These are phyloP conservation scores for Linnemannia exigua DNA, from an alignment of 192 early-diverging fungal genomes.

Conservation along the genomic window DNA sequence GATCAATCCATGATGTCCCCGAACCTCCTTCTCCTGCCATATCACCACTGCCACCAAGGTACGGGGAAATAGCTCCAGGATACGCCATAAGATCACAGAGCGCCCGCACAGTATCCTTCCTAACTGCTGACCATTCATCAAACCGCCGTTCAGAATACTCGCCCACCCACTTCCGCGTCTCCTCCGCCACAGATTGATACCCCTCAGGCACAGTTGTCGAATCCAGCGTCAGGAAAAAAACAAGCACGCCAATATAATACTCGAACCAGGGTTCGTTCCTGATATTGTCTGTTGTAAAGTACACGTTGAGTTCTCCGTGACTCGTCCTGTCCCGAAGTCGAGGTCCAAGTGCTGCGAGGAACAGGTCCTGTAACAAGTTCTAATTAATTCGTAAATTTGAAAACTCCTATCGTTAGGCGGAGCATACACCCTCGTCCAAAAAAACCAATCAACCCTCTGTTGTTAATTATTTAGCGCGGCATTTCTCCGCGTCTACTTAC, in stretches of 20 bases:
- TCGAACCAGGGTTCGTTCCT: slow-evolving; percentile 28
- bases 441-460: too few relatives aligned
- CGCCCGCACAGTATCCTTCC: slow-evolving; percentile 14
- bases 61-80: neutral
- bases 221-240: slow-evolving; percentile 7
- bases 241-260: slow-evolving; percentile 24
- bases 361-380: slow-evolving; percentile 40
- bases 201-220: neutral
- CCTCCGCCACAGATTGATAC: neutral
- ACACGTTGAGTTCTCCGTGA: slow-evolving; percentile 41
- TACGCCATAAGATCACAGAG: neutral
- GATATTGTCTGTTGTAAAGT: slow-evolving; percentile 22
- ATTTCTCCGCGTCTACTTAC: too few relatives aligned
- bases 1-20: neutral
- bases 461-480: too few relatives aligned
- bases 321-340: slow-evolving; percentile 46
- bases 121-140: slow-evolving; percentile 21
- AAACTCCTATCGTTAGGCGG: too few relatives aligned
- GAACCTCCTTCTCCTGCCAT: neutral
- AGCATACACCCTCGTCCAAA: too few relatives aligned
- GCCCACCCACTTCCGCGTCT: neutral
- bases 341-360: slow-evolving; percentile 19
- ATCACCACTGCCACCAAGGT: neutral
- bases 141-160: slow-evolving; percentile 26
- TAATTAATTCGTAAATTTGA: neutral